phyloP scores from a whole-genome alignment of 176 grass and related monocot species.

The Carex kokanica region DNA sequence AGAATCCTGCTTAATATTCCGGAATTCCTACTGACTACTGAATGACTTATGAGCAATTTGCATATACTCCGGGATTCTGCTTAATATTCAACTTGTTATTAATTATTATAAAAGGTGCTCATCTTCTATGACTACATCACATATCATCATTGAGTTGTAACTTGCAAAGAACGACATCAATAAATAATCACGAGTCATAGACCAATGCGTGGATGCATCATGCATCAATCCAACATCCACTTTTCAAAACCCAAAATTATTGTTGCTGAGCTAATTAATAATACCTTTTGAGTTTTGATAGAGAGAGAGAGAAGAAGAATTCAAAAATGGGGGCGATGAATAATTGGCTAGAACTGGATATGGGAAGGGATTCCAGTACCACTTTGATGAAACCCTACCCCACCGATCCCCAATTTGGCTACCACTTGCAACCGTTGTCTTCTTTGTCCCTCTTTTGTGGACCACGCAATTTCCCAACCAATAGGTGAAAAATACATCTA shows the following conservation, averaged over 20 bases:
- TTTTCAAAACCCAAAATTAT: background rate
- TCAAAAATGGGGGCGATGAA: background rate
- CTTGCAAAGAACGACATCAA: background rate
- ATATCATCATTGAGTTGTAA: background rate
- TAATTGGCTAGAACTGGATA: background rate
- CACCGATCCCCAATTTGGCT: background rate
- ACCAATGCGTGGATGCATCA: no score
- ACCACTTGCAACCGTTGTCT: background rate
- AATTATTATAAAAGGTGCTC: background rate
- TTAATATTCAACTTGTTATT: background rate
- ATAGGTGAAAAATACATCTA: background rate
- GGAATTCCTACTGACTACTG: no score
- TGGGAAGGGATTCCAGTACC: background rate
- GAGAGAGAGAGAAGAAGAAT: background rate
- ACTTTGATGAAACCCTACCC: background rate
- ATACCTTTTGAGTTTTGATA: no score
- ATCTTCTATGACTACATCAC: background rate
- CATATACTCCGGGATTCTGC: background rate
- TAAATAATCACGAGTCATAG: background rate
- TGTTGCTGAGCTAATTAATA: slow-evolving; percentile 10
- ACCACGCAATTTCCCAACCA: background rate
- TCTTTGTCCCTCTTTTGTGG: background rate
- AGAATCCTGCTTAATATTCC: no score
- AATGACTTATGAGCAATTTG: background rate
- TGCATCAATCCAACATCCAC: background rate